Percentiles rank a stretch among this genome's conserved stretches.
Conservation (phyloP, 495 filamentous ascomycete genomes). For the Lasiosphaeria hispida region DNA sequence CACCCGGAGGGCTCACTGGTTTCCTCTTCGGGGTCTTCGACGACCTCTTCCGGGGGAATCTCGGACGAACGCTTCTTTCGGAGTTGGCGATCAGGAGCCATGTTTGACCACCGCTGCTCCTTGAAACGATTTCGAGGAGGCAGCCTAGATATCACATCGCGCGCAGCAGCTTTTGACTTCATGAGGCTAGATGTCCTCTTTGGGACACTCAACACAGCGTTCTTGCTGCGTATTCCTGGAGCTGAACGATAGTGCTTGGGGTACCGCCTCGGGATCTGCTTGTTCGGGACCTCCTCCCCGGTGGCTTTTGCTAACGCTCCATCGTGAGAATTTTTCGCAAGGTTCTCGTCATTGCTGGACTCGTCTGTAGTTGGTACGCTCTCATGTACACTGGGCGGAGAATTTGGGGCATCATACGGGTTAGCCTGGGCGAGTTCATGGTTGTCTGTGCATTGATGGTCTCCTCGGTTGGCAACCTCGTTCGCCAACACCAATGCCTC, state of each 20-base stretch:
- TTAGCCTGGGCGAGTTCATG: constrained; percentile 13
- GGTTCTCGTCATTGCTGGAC: constrained; percentile 19
- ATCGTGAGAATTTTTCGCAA: background rate
- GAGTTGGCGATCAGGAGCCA: background rate
- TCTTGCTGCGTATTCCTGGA: constrained; percentile 26
- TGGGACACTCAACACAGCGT: constrained; percentile 20
- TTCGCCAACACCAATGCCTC: constrained; percentile 46
- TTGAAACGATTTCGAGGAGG: constrained; percentile 11
- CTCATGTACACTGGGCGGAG: constrained; percentile 18
- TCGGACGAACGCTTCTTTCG: background rate
- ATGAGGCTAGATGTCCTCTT: constrained; percentile 15
- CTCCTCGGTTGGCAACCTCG: constrained; percentile 32
- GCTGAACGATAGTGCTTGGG: constrained; percentile 26
- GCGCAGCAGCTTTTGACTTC: constrained; percentile 12
- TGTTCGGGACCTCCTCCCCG: background rate
- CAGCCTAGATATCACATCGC: background rate
- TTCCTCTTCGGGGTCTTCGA: constrained; percentile 1
- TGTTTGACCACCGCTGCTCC: constrained; percentile 6
- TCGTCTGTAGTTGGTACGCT: constrained; percentile 12
- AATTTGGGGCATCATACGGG: constrained; percentile 11
- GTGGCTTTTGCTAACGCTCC: background rate
- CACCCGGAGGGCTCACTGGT: constrained; percentile 6
- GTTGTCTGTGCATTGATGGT: constrained; percentile 7
- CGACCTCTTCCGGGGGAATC: background rate
- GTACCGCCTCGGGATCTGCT: background rate